phyloP scores from a whole-genome alignment of 23 red algal species.

The Gracilaria domingensis region DNA sequence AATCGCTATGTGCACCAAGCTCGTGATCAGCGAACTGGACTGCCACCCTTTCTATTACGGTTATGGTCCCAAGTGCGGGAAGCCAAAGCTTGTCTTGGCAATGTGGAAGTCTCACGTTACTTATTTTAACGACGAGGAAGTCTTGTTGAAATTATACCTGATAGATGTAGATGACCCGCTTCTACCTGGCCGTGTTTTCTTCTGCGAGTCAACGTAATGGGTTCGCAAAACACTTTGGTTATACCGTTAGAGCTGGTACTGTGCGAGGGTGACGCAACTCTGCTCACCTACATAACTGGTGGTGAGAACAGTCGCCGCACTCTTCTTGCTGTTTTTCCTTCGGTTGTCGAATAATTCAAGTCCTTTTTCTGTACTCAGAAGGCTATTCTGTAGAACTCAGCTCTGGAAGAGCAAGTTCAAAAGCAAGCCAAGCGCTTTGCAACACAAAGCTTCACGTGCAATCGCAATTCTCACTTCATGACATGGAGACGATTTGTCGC shows the following conservation, averaged over 20 bases:
- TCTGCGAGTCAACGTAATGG: not conserved
- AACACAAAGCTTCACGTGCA: conserved; percentile 20
- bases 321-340: conserved; percentile 17
- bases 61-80: conserved; percentile 1
- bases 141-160: conserved; percentile 10
- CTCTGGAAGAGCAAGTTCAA: not conserved
- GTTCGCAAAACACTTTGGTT: not conserved
- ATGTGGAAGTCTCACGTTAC: not conserved
- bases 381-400: not conserved
- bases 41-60: conserved; percentile 28
- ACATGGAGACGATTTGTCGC: conserved; percentile 24
- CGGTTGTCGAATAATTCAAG: conserved; percentile 5
- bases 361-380: not conserved
- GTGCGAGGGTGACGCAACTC: not conserved
- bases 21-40: not conserved
- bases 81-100: conserved; percentile 15
- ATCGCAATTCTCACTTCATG: conserved; percentile 1
- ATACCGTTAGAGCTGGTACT: not conserved
- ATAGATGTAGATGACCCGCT: conserved; percentile 5
- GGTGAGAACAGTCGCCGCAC: not conserved
- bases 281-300: not conserved
- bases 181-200: not conserved
- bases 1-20: not conserved
- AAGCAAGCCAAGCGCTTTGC: conserved; percentile 20
- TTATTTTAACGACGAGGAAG: not conserved